Base-by-base conservation (phyloP, 1,139 yeast genomes). In the Pichia sp. region DNA sequence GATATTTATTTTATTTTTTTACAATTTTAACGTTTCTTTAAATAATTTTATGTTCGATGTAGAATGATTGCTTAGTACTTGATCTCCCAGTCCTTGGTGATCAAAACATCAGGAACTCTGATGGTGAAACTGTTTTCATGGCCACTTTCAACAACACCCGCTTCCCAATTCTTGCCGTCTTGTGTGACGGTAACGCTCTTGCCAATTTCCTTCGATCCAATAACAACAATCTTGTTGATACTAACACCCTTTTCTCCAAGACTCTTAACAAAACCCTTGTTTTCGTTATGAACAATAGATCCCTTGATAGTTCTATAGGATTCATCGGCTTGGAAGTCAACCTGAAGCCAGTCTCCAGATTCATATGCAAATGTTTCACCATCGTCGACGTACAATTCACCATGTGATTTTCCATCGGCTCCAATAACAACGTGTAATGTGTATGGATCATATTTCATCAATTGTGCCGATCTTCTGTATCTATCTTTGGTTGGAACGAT, bases 371-470 rank as follows among this genome's bases (percentile, higher is more conserved):
- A 88, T 0, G 93, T 75, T 58, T 83, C 86, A 14, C 96, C 95
- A 65, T 88, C 96, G 65, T 91, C 99, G 40, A 85, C 67, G 62
- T 91, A 93, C 30, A 93, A 63, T 10, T 62, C 59, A 15, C 78
- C 79, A 2, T 85, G 84, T 0, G 63, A 59, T 2, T 61, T 53
- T 1, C 81, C 81, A 1, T 68, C 58, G 2, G 42, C 30, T 55
- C 75, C 74, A 18, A 85, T 71, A 0, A 88, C 89, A 38, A 93
- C 69, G 3, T 84, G 73, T 42, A 93, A 59, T 0, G 96, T 86
- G 62, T 83, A 88, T 3, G 99, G 98, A 63, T 93, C 99, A 53
- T 75, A 68, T 37, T 64, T 69, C 95, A 88, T 90, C 53, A 88
- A 70, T 58, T 75, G 80, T 8, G 93, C 68, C 1, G 96, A 86